These are phyloP conservation scores for Dendryphion nanum DNA, from an alignment of 2,329 filamentous ascomycete species.

Conservation along the genomic window DNA sequence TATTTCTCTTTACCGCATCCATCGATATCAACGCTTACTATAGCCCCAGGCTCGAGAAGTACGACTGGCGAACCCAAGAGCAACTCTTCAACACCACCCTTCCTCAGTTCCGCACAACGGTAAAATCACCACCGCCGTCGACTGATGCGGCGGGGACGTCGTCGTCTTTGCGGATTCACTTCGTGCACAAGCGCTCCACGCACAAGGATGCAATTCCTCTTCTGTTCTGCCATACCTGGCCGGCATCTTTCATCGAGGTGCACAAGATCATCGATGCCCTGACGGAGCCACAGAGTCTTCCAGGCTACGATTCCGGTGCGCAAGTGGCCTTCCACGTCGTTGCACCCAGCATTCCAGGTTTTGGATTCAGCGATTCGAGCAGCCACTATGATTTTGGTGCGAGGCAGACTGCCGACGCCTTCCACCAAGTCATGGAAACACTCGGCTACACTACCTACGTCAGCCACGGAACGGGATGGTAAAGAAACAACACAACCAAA, in stretches of 20 bases:
- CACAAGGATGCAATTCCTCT: conserved; percentile 59
- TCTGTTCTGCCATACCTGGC: conserved; percentile 65
- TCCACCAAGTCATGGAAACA: conserved; percentile 60
- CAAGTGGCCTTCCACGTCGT: conserved; percentile 61
- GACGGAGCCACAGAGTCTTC: conserved; percentile 51
- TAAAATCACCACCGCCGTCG: conserved; percentile 36
- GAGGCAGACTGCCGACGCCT: conserved; percentile 53
- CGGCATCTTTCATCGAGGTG: conserved; percentile 62
- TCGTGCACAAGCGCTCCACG: conserved; percentile 60
- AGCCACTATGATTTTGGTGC: conserved; percentile 51
- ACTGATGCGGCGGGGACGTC: conserved; percentile 10
- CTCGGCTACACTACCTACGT: conserved; percentile 61
- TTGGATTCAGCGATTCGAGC: conserved; percentile 66
- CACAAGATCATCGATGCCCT: conserved; percentile 56
- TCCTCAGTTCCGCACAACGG: conserved; percentile 63
- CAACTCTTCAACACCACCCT: conserved; percentile 55
- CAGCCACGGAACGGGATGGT: conserved; percentile 54
- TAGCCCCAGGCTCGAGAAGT: conserved; percentile 59
- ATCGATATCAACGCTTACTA: conserved; percentile 12
- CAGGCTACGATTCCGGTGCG: conserved; percentile 15
- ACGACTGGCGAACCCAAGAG: conserved; percentile 64
- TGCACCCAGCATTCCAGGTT: conserved; percentile 63
- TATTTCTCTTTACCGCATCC: conserved; percentile 4
- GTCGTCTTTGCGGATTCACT: conserved; percentile 57
- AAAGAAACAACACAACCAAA: conserved; percentile 10